Percentiles rank a stretch among this genome's conserved stretches.
phyloP scores from a whole-genome alignment of 306 rosid genomes.

The Alnus glutinosa region DNA sequence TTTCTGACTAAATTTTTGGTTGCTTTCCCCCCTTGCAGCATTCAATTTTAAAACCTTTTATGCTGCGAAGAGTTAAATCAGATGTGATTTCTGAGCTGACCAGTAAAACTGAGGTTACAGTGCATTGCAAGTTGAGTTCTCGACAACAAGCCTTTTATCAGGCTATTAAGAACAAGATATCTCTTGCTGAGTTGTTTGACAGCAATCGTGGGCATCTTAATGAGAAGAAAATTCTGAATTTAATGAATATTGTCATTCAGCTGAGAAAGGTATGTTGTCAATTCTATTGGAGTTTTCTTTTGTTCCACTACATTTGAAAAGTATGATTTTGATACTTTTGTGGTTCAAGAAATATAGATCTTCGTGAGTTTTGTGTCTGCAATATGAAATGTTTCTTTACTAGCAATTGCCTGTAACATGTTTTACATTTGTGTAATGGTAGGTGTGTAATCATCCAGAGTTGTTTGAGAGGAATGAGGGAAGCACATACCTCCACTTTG shows the following conservation, averaged over 20 bases:
- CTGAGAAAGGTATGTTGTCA: conserved; percentile 71
- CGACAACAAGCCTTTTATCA: conserved; percentile 97
- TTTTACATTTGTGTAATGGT: conserved; percentile 33
- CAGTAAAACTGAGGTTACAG: conserved; percentile 83
- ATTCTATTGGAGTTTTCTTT: conserved; percentile 8
- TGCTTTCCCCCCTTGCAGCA: conserved; percentile 57
- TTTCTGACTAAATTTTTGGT: conserved; percentile 27
- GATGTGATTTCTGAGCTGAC: conserved; percentile 96
- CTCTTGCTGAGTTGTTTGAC: conserved; percentile 93
- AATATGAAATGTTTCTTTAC: neutral
- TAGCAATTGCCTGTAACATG: conserved; percentile 23
- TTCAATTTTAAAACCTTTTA: conserved; percentile 94
- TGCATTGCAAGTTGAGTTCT: conserved; percentile 97
- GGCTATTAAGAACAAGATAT: conserved; percentile 98
- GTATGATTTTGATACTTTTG: too few species aligned
- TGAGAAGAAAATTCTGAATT: conserved; percentile 81
- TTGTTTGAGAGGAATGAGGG: conserved; percentile 98
- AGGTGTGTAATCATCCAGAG: conserved; percentile 99
- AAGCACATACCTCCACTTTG: conserved; percentile 78
- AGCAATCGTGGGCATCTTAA: conserved; percentile 85
- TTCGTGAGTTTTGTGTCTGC: conserved; percentile 9
- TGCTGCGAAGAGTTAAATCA: conserved; percentile 92
- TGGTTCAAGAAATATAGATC: neutral
- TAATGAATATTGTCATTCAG: conserved; percentile 98
- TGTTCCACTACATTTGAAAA: neutral